phyloP scores from a whole-genome alignment of 441 rosid species.

The Pelargonium exstipulatum region DNA sequence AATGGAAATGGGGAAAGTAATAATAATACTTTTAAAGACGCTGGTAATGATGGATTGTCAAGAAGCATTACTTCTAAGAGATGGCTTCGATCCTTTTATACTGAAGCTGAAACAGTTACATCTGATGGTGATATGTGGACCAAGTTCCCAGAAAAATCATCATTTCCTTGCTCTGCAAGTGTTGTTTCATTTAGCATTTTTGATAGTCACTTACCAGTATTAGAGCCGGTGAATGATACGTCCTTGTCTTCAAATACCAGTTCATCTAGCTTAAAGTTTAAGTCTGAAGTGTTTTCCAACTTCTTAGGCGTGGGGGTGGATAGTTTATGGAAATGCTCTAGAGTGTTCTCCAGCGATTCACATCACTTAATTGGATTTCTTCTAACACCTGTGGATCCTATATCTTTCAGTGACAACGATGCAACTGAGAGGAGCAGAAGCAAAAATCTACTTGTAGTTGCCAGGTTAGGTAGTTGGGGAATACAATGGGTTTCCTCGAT shows the following conservation, averaged over 20 bases:
- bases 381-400: constrained; percentile 40
- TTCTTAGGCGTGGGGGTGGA: constrained; percentile 29
- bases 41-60: constrained; percentile 28
- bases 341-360: constrained; percentile 75
- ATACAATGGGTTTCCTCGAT: constrained; percentile 80
- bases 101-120: constrained; percentile 51
- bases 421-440: constrained; percentile 32
- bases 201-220: constrained; percentile 35
- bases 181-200: constrained; percentile 80
- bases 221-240: constrained; percentile 29
- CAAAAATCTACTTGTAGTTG: constrained; percentile 50
- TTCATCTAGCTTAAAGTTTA: constrained; percentile 30
- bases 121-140: constrained; percentile 57
- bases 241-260: constrained; percentile 24
- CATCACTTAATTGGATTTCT: constrained; percentile 71
- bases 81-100: constrained; percentile 71
- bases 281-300: constrained; percentile 26
- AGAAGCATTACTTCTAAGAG: constrained; percentile 46
- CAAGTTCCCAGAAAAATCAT: constrained; percentile 65
- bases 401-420: constrained; percentile 30
- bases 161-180: constrained; percentile 67
- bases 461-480: constrained; percentile 56
- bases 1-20: constrained; percentile 28
- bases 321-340: constrained; percentile 52
- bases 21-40: constrained; percentile 20